Percentiles rank a stretch among this genome's conserved stretches.
Evolutionary conservation across 176 grass and related monocot genomes (phyloP).

Genomic region (Avena insularis): DNA sequence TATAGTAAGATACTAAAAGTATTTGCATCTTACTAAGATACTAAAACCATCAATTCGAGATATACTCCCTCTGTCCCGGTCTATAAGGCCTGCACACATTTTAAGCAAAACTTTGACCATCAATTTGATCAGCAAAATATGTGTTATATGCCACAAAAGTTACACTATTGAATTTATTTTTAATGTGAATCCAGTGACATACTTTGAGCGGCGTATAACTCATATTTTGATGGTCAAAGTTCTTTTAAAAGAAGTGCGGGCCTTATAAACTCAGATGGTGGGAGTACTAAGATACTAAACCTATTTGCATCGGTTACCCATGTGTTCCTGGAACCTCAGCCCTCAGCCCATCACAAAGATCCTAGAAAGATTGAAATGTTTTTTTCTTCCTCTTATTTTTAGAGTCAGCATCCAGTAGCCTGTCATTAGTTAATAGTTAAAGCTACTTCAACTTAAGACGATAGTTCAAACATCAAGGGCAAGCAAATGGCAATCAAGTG

Average conservation of each 20-base stretch:
- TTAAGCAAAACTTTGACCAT: not conserved
- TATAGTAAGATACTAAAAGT: not conserved
- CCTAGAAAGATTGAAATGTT: conserved; percentile 6
- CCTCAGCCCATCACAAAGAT: conserved; percentile 1
- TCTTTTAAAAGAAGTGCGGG: not conserved
- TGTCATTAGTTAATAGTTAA: conserved; percentile 11
- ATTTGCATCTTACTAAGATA: conserved; percentile 11
- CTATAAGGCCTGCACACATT: not conserved
- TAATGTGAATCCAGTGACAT: not conserved
- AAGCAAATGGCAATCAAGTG: conserved; percentile 11
- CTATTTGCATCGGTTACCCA: conserved; percentile 11
- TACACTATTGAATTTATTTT: not conserved
- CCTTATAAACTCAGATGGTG: not conserved
- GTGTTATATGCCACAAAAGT: not conserved
- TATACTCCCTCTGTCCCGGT: not conserved
- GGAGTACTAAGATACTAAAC: conserved; percentile 12
- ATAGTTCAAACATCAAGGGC: not conserved
- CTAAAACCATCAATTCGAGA: not conserved
- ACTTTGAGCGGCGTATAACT: not conserved
- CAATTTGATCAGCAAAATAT: not conserved
- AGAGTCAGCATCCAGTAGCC: not conserved
- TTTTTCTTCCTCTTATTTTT: not conserved
- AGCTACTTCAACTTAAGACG: not conserved
- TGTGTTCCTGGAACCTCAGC: conserved; percentile 8
- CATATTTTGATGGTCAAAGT: not conserved